Base-by-base conservation (phyloP, 345 rosid species). In the Camelina hispida region DNA sequence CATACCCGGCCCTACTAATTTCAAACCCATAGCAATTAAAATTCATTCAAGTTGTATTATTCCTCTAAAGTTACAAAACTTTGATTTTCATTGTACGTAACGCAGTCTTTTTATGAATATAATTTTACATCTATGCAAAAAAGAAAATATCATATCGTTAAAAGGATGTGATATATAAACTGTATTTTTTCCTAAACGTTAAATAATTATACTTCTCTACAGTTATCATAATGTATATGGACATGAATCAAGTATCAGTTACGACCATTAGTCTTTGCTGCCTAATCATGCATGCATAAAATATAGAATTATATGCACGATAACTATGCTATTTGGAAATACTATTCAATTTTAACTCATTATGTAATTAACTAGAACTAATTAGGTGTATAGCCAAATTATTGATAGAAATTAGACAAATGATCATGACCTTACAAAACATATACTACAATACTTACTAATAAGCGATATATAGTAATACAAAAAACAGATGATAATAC, bases 361-460 rank as follows among this genome's bases (percentile, higher is more conserved):
- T 6, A 16, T 32, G 1, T 60, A 38, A 25, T 4, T 25, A 60
- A 60, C 30, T 60, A 38, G 65, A 60, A 25, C 10, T 20, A 12
- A 38, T 60, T 38, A 60, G 48, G 65, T 60, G 48, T 38, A 18
- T 60, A 18, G 16, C 46, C 47, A 38, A 60, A 60, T 38, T 60
- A 10, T 18, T 12, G 65, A 60, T 60, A 8, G 3, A 38, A 60
- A 38, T 38, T 38, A 60, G 65, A 60, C 48, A 60, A 18, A 60
- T 18, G 65, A 60, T 18, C 16, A 43, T 14, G 47, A 43, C 44
- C 14, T 40, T 40, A 38, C 13, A 38, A 38, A 38, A 38, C 1
- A 38, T 38, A 38, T 10, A n/a, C n/a, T n/a, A 38, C 14, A 10
- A 38, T 38, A 38, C 4, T 38, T 38, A 2, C 42, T 10, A 38